phyloP scores from a whole-genome alignment of 176 grass and related monocot genomes.

The Puccinellia tenuiflora region DNA sequence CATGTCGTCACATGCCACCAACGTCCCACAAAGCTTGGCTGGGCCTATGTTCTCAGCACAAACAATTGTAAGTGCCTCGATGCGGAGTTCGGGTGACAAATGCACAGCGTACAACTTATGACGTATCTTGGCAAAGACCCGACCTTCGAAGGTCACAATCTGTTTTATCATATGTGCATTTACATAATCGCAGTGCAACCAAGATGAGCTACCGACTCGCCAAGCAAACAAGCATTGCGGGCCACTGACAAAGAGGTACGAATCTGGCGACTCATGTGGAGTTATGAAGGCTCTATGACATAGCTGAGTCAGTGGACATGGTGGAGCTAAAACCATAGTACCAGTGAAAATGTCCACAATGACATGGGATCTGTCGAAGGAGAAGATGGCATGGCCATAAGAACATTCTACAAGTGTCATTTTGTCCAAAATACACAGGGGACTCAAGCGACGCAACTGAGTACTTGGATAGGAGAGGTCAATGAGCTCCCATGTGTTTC shows the following conservation, averaged over 20 bases:
- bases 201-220: not conserved
- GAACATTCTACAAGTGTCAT: not conserved
- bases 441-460: not conserved
- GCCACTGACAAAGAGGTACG: not conserved
- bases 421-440: not conserved
- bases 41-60: not conserved
- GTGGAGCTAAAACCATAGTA: not conserved
- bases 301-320: not conserved
- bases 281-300: not conserved
- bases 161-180: not conserved
- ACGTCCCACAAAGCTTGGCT: not conserved
- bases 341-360: not conserved
- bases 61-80: not conserved
- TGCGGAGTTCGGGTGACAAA: not conserved
- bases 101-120: not conserved
- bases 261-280: not conserved
- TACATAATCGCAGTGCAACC: not conserved
- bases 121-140: not conserved
- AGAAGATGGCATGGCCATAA: slow-evolving; percentile 1
- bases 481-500: not conserved
- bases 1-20: not conserved
- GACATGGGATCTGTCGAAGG: not conserved
- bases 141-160: not conserved
- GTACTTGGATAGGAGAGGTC: not conserved
- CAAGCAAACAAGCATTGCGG: not conserved